Evolutionary conservation across 2,329 filamentous ascomycete genomes (phyloP), one percentile per base, ranked within the genome.

Genomic region (Thelonectria rubi): DNA sequence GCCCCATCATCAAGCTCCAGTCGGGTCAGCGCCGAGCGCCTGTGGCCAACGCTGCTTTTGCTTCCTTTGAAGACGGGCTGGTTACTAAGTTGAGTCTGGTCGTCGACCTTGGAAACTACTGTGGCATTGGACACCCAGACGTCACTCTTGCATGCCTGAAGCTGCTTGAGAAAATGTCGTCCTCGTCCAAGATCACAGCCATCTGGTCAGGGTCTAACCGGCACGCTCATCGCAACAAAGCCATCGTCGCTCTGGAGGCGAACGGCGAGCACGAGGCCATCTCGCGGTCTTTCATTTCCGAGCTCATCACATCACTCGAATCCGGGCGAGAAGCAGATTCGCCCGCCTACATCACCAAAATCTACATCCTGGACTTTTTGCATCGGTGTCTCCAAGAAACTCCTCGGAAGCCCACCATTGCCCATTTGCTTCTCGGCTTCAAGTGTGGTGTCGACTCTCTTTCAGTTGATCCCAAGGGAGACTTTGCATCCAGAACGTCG

Each of bases 11-110:
- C 68, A 92, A 91, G 73, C 82, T 84, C 34, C 86, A 92, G 58
- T 79, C 86, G 18, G 84, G 83, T 26, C 80, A 84, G 49, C 84
- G 87, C 52, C 82, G 85, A 26, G 79, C 82, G 9, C 83, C 86
- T 4, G 89, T 95, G 20, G 85, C 90, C 1, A 79, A 79, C 51
- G 86, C 90, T 6, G 88, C 92, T 1, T 91, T 94, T 67, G 84
- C 91, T n/a, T 94, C 91, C 0, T 94, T 99, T 70, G 94, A 98
- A 74, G 96, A 99, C 72, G 93, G 92, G 8, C 82, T 99, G 18
- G 83, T 97, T 40, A 93, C 90, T 60, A 90, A 95, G 69, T 80
- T 99, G 26, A 83, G 86, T 43, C 80, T 97, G 7, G 86, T 98
- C 42, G 89, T 93, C 3, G 90, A 95, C 67, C 81, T 99, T 21